Evolutionary conservation across 1,284 basidiomycete species (phyloP), one percentile per base, ranked within the genome.

Genomic region (Ceratobasidium sp.): DNA sequence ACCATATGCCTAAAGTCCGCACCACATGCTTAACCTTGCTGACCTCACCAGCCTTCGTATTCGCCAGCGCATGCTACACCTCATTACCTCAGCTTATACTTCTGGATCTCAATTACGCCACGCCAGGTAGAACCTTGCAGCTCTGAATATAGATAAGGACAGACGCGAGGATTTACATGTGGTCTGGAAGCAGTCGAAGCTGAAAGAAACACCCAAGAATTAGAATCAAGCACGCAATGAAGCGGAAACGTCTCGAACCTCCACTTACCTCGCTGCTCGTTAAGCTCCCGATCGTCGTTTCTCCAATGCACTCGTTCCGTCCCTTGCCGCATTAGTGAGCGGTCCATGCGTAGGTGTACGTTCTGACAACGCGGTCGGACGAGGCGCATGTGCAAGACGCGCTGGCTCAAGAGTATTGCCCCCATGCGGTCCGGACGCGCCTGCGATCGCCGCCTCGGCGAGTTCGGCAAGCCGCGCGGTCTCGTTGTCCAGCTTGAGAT

Each of bases 101-200:
- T 67, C 15, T 12, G 13, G 46, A 39, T 6, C n/a, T 4, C 39
- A 42, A 13, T 63, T 63, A 12, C 39, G 60, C 60, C 39, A 63
- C 4, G 40, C 71, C 40, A 73, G 63, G 71, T 13, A 51, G 12
- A 39, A 13, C 51, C 33, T 40, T 51, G n/a, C 60, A 63, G 42
- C 28, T 28, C 28, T 23, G 69, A 71, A 71, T 60, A 71, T 33
- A 40, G 69, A 71, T 71, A 58, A 58, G 28, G 53, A 39, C 69
- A 40, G 58, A 71, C 53, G 28, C 39, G 33, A 10, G 49, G 13
- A 26, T 56, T 51, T 55, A 15, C 58, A 60, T 60, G 58, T 60
- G 58, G 58, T 39, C 58, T 60, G 28, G 26, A 60, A 26, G 58
- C 13, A 33, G 33, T 33, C 33, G 33, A 33, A 33, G 33, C 33